phyloP scores from a whole-genome alignment of 1,284 basidiomycete species.

The Tremellales sp. region DNA sequence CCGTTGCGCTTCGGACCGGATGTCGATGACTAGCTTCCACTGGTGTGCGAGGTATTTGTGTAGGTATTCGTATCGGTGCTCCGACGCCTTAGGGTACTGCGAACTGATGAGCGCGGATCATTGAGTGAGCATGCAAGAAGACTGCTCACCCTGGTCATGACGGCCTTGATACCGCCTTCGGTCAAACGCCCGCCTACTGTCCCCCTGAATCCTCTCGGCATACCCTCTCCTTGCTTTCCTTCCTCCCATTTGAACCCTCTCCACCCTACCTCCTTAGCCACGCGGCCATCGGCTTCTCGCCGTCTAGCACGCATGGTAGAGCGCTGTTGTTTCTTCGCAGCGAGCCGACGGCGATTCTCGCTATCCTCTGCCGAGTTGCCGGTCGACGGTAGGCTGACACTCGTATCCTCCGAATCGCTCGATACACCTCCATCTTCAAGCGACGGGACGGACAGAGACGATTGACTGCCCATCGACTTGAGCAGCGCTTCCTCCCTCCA shows the following conservation, averaged over 20 bases:
- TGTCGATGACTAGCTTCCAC: constrained; percentile 45
- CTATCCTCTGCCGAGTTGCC: constrained; percentile 22
- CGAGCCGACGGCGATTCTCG: constrained; percentile 23
- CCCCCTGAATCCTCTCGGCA: constrained; percentile 47
- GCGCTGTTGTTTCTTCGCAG: constrained; percentile 13
- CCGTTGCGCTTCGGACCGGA: constrained; percentile 34
- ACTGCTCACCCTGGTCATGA: constrained; percentile 72
- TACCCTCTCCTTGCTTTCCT: constrained; percentile 33
- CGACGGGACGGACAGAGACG: constrained; percentile 3
- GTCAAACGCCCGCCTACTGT: constrained; percentile 66
- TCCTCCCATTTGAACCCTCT: constrained; percentile 46
- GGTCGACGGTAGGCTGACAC: constrained; percentile 14
- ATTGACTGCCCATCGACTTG: constrained; percentile 13
- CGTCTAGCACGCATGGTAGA: constrained; percentile 22
- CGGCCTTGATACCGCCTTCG: constrained; percentile 76
- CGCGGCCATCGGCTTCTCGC: constrained; percentile 20
- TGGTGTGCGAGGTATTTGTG: constrained; percentile 54
- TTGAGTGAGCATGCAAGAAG: neutral
- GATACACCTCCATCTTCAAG: constrained; percentile 6
- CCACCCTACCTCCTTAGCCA: constrained; percentile 34
- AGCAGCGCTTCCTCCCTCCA: constrained; percentile 57
- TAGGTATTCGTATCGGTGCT: constrained; percentile 52
- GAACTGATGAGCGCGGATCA: neutral
- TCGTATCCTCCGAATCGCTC: constrained; percentile 17
- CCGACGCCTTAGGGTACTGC: constrained; percentile 53